Conservation (phyloP, 2,329 filamentous ascomycete genomes). For the Colletotrichum karsti region DNA sequence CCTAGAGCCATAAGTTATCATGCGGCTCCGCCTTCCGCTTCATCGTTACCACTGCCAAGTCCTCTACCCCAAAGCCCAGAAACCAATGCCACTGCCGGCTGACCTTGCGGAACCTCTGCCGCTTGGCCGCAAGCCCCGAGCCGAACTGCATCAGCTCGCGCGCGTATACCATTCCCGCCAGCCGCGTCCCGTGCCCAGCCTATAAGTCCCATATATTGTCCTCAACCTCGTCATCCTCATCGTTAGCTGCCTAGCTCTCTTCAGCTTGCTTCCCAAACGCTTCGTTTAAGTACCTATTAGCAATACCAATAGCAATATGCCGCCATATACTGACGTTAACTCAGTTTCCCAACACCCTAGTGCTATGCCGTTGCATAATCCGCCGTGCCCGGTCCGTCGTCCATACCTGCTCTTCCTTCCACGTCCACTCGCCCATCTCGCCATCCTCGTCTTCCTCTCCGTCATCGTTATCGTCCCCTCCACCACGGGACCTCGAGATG, state of each 20-base stretch:
- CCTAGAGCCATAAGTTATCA: neutral
- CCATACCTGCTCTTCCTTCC: neutral
- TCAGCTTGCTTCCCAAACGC: neutral
- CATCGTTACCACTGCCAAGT: neutral
- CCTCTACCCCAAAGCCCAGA: constrained; percentile 18
- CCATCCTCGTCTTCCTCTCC: neutral
- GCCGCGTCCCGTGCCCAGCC: constrained; percentile 12
- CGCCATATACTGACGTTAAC: neutral
- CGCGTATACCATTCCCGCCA: constrained; percentile 26
- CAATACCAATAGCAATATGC: constrained; percentile 9
- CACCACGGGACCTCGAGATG: no score
- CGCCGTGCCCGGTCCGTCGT: constrained; percentile 11
- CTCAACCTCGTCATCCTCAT: neutral
- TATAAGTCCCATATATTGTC: constrained; percentile 17
- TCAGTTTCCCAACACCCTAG: neutral
- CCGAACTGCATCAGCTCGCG: constrained; percentile 3
- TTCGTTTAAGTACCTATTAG: constrained; percentile 18
- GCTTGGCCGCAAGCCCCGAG: constrained; percentile 7
- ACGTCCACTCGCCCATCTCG: neutral
- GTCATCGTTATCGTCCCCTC: neutral
- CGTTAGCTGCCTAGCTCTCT: neutral
- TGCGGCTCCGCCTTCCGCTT: neutral
- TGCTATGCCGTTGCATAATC: constrained; percentile 9
- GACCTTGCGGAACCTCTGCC: constrained; percentile 20
- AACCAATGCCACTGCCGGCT: constrained; percentile 29